phyloP scores from a whole-genome alignment of 768 basidiomycete genomes.

The Amanita jacksonii region DNA sequence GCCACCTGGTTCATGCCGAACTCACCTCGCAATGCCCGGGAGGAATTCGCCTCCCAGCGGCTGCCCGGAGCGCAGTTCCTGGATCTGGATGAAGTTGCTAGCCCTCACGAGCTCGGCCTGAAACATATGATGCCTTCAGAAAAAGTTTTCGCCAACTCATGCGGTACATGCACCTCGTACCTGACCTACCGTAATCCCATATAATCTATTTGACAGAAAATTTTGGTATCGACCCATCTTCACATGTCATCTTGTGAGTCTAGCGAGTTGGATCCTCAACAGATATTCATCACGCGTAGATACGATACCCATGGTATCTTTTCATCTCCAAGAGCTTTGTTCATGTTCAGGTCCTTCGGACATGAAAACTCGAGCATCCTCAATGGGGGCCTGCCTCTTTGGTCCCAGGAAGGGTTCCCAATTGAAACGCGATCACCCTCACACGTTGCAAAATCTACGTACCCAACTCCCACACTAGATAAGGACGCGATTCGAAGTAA shows the following conservation, averaged over 20 bases:
- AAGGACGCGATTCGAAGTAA: slow-evolving; percentile 44
- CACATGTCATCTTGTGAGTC: slow-evolving; percentile 76
- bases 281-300: slow-evolving; percentile 25
- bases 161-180: slow-evolving; percentile 43
- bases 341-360: slow-evolving; percentile 90
- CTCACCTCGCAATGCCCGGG: slow-evolving; percentile 54
- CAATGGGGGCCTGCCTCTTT: slow-evolving; percentile 86
- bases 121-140: slow-evolving; percentile 90
- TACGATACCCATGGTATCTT: slow-evolving; percentile 91
- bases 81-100: slow-evolving; percentile 74
- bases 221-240: slow-evolving; percentile 61
- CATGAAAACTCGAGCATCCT: slow-evolving; percentile 81
- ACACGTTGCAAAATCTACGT: slow-evolving; percentile 23
- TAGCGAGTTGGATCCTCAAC: background rate
- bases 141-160: slow-evolving; percentile 65
- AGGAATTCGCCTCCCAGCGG: slow-evolving; percentile 59
- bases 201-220: slow-evolving; percentile 27
- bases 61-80: slow-evolving; percentile 68
- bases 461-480: slow-evolving; percentile 47
- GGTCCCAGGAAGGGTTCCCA: slow-evolving; percentile 59
- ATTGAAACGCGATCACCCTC: slow-evolving; percentile 30
- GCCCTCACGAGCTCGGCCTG: slow-evolving; percentile 65
- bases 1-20: slow-evolving; percentile 95
- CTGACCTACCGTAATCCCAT: background rate
- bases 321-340: slow-evolving; percentile 85